Conservation (phyloP, 2,329 filamentous ascomycete genomes). For the Sporothrix pseudoabietina region DNA sequence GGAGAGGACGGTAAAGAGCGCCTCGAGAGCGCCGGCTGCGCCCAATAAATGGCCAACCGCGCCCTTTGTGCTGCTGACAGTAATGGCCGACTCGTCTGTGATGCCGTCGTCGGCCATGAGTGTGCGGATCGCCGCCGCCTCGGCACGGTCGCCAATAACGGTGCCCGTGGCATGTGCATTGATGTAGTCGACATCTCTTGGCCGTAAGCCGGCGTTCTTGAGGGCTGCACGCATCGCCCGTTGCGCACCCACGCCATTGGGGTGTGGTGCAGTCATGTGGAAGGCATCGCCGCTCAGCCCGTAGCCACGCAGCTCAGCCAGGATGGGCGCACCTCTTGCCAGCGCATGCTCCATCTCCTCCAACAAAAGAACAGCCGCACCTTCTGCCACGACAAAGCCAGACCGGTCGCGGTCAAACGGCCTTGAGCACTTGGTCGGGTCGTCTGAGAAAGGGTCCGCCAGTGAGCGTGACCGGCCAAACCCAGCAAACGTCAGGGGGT, state of each 20-base stretch:
- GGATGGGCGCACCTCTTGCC: slow-evolving; percentile 74
- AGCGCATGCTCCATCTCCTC: slow-evolving; percentile 91
- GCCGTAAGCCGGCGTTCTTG: slow-evolving; percentile 68
- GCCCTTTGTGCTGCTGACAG: slow-evolving; percentile 91
- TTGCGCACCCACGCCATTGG: slow-evolving; percentile 78
- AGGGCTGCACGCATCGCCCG: slow-evolving; percentile 85
- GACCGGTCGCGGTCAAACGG: slow-evolving; percentile 80
- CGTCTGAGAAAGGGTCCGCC: slow-evolving; percentile 39
- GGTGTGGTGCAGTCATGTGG: slow-evolving; percentile 88
- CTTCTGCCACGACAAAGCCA: slow-evolving; percentile 93
- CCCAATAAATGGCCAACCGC: slow-evolving; percentile 89
- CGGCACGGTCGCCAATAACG: slow-evolving; percentile 79
- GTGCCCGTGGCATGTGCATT: slow-evolving; percentile 96
- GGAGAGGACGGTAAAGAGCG: slow-evolving; percentile 79
- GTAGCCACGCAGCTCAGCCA: slow-evolving; percentile 87
- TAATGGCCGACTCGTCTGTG: slow-evolving; percentile 63
- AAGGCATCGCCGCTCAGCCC: slow-evolving; percentile 88
- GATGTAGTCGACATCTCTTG: slow-evolving; percentile 79
- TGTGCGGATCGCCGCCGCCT: slow-evolving; percentile 78
- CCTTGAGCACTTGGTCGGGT: slow-evolving; percentile 58
- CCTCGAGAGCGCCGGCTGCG: slow-evolving; percentile 87
- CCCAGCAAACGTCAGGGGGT: slow-evolving; percentile 88
- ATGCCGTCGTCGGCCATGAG: slow-evolving; percentile 74
- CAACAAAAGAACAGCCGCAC: slow-evolving; percentile 81
- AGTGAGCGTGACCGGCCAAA: slow-evolving; percentile 87